Evolutionary conservation across 306 rosid species (phyloP).

Genomic region (Glycine soja): DNA sequence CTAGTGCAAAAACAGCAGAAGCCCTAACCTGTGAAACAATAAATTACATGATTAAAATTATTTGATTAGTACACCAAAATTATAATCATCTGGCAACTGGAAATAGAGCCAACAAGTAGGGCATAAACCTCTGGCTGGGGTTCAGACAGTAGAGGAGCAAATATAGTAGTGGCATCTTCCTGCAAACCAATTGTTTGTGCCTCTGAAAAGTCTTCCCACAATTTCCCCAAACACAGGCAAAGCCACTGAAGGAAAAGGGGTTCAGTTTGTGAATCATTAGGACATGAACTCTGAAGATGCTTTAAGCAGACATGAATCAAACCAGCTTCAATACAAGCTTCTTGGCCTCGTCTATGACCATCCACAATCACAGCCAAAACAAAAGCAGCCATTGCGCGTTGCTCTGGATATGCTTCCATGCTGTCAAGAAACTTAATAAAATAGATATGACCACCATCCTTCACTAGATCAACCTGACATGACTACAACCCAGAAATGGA

Average conservation of each 20-base stretch:
- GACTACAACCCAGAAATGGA: conserved; percentile 68
- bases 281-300: conserved; percentile 88
- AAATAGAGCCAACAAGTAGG: conserved; percentile 32
- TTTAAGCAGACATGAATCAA: conserved; percentile 84
- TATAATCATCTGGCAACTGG: conserved; percentile 14
- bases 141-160: conserved; percentile 72
- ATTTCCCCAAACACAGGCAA: conserved; percentile 95
- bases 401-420: conserved; percentile 90
- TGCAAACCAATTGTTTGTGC: conserved; percentile 86
- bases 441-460: conserved; percentile 93
- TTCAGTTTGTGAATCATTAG: conserved; percentile 83
- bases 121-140: conserved; percentile 92
- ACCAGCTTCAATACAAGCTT: conserved; percentile 90
- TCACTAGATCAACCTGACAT: conserved; percentile 97
- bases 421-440: conserved; percentile 97
- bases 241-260: conserved; percentile 99
- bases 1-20: conserved; percentile 92
- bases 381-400: conserved; percentile 99
- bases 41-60: conserved; percentile 33
- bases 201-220: conserved; percentile 90
- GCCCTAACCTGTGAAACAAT: conserved; percentile 90
- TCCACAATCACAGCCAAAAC: conserved; percentile 98
- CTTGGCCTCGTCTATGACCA: conserved; percentile 94
- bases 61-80: conserved; percentile 10
- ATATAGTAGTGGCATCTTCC: conserved; percentile 81